These are phyloP conservation scores for Calonectria pseudoturangicola DNA, from an alignment of 2,329 filamentous ascomycete species.

Conservation along the genomic window DNA sequence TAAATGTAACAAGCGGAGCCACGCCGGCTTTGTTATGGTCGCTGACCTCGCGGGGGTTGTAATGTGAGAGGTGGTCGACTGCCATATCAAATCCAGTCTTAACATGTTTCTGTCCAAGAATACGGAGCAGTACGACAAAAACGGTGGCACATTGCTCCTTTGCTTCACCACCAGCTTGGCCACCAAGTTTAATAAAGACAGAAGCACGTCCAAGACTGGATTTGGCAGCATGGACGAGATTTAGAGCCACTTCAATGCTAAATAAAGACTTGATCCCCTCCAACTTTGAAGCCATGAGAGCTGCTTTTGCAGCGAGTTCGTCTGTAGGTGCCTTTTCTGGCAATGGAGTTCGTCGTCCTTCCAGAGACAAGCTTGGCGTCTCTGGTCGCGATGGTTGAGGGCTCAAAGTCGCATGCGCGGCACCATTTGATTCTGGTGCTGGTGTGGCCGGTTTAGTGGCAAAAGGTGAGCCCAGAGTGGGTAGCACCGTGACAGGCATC, in stretches of 20 bases:
- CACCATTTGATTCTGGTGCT: conserved; percentile 53
- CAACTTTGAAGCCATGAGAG: conserved; percentile 94
- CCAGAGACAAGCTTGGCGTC: conserved; percentile 65
- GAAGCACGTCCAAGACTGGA: conserved; percentile 89
- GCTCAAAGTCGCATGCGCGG: conserved; percentile 47
- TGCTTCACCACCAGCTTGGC: conserved; percentile 87
- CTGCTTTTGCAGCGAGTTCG: conserved; percentile 96
- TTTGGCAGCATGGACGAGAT: conserved; percentile 92
- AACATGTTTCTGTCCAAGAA: conserved; percentile 90
- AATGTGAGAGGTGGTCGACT: conserved; percentile 90
- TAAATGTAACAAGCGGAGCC: conserved; percentile 93
- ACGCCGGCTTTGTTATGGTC: conserved; percentile 84
- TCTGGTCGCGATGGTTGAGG: conserved; percentile 69
- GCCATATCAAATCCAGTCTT: conserved; percentile 96
- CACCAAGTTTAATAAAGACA: conserved; percentile 86
- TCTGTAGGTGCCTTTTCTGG: conserved; percentile 85
- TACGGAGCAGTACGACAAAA: conserved; percentile 88
- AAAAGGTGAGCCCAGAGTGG: conserved; percentile 78
- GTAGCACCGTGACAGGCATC: conserved; percentile 96
- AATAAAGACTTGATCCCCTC: conserved; percentile 97
- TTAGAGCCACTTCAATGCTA: conserved; percentile 95
- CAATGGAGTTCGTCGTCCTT: conserved; percentile 64
- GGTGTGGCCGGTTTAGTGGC: conserved; percentile 62
- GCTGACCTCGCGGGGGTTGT: conserved; percentile 89
- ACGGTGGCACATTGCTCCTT: conserved; percentile 92